phyloP scores from a whole-genome alignment of 2,329 filamentous ascomycete genomes.

The Claviceps maximensis region DNA sequence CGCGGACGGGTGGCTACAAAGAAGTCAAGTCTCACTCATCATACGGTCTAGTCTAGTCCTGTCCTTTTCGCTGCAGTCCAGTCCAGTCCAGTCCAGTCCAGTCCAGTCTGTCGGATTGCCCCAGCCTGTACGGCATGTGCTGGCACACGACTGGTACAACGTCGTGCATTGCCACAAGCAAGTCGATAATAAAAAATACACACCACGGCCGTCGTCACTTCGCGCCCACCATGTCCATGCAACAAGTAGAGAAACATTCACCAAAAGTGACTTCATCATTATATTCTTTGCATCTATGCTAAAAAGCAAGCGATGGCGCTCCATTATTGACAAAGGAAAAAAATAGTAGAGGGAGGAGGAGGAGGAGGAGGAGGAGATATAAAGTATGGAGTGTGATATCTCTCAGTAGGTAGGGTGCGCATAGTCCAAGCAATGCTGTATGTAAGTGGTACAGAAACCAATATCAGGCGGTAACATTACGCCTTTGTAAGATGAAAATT shows the following conservation, averaged over 20 bases:
- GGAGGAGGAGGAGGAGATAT: too few species aligned
- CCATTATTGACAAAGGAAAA: conserved; percentile 11
- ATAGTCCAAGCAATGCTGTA: conserved; percentile 15
- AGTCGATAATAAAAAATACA: neutral
- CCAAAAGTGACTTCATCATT: conserved; percentile 6
- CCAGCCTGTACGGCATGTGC: too few species aligned
- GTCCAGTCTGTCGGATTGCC: too few species aligned
- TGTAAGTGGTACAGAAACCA: conserved; percentile 9
- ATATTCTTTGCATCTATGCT: conserved; percentile 2
- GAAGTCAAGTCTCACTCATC: too few species aligned
- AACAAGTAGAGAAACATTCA: neutral
- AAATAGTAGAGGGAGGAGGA: conserved; percentile 4
- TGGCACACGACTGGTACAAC: too few species aligned
- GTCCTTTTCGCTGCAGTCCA: too few species aligned
- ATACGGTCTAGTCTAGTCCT: too few species aligned
- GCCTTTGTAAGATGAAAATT: conserved; percentile 8
- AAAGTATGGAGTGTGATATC: conserved; percentile 24
- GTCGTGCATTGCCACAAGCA: too few species aligned
- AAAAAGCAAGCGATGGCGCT: conserved; percentile 5
- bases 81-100: too few species aligned
- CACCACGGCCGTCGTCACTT: neutral
- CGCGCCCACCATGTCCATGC: neutral
- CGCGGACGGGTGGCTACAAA: neutral
- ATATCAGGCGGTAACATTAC: conserved; percentile 9
- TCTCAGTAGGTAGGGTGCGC: conserved; percentile 18